These are phyloP conservation scores for Dactylellina drechsleri DNA, from an alignment of 2,329 filamentous ascomycete genomes.

Conservation along the genomic window DNA sequence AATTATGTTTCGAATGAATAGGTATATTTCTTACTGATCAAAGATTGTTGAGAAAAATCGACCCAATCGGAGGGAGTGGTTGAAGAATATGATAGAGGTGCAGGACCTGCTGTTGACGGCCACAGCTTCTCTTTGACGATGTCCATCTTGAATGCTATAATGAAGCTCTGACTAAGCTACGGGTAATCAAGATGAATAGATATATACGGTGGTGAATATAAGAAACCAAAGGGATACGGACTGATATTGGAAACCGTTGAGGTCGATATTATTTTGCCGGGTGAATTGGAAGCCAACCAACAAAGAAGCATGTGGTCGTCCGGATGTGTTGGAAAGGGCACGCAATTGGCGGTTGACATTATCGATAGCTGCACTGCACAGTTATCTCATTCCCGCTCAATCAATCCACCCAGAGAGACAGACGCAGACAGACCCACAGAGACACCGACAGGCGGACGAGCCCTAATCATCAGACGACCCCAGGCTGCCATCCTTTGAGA, in stretches of 20 bases:
- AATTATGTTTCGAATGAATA: not conserved
- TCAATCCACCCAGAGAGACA: not conserved
- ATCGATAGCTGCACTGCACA: slow-evolving; percentile 6
- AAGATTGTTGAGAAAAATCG: slow-evolving; percentile 51
- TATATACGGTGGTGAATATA: not conserved
- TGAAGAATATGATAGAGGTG: slow-evolving; percentile 37
- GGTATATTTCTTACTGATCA: slow-evolving; percentile 33
- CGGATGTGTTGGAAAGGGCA: slow-evolving; percentile 13
- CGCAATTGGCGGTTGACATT: slow-evolving; percentile 14
- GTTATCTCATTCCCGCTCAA: slow-evolving; percentile 10
- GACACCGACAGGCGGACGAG: too few relatives aligned
- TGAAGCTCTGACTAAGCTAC: not conserved
- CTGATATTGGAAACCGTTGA: not conserved
- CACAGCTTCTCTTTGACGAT: slow-evolving; percentile 48
- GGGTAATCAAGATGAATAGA: too few relatives aligned
- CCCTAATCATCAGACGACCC: too few relatives aligned
- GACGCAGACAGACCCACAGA: too few relatives aligned
- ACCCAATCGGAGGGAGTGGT: slow-evolving; percentile 47
- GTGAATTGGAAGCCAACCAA: not conserved
- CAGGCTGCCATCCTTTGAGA: too few relatives aligned
- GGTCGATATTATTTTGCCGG: slow-evolving; percentile 16
- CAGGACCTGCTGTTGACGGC: slow-evolving; percentile 29
- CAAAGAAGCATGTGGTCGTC: too few relatives aligned
- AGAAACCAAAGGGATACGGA: not conserved
- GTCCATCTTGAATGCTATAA: slow-evolving; percentile 23